Percentiles rank a stretch among this genome's conserved stretches.
Conservation (phyloP, 805 yeast genomes). For the Kodamaea fukazawae region DNA sequence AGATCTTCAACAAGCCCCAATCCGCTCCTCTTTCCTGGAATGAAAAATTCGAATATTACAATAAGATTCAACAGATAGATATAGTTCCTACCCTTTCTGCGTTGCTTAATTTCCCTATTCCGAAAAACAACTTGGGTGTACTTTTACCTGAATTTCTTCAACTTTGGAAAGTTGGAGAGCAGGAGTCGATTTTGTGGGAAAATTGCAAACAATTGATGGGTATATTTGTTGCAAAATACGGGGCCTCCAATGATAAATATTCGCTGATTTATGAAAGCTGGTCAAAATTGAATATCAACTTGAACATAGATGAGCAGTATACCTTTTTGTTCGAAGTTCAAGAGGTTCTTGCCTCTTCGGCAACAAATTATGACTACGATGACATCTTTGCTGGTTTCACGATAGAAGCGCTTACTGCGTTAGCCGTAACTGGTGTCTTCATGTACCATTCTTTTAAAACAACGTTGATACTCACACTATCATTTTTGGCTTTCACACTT, state of each 20-base stretch:
- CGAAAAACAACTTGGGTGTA: slow-evolving; percentile 72
- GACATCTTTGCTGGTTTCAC: slow-evolving; percentile 38
- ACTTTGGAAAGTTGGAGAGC: slow-evolving; percentile 43
- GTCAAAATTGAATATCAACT: slow-evolving; percentile 7
- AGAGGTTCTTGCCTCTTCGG: slow-evolving; percentile 48
- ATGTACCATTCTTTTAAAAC: neutral
- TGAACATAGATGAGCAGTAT: slow-evolving; percentile 16
- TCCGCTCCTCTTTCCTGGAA: slow-evolving; percentile 39
- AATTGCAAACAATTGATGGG: slow-evolving; percentile 58
- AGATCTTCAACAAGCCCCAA: slow-evolving; percentile 40
- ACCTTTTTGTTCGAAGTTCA: slow-evolving; percentile 48
- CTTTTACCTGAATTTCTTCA: slow-evolving; percentile 56
- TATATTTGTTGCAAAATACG: slow-evolving; percentile 42
- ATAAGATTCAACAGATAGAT: slow-evolving; percentile 62
- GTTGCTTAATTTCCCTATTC: slow-evolving; percentile 62
- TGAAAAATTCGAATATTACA: slow-evolving; percentile 52
- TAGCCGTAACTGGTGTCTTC: slow-evolving; percentile 25
- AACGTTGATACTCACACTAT: neutral
- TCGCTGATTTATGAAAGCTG: slow-evolving; percentile 10
- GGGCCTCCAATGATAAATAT: slow-evolving; percentile 12
- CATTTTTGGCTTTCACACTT: slow-evolving; percentile 35
- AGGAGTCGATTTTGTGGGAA: slow-evolving; percentile 41
- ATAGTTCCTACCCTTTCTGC: slow-evolving; percentile 67
- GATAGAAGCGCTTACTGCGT: slow-evolving; percentile 24
- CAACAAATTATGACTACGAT: slow-evolving; percentile 69